Evolutionary conservation across 345 rosid species (phyloP).

Genomic region (Arabidopsis suecica): DNA sequence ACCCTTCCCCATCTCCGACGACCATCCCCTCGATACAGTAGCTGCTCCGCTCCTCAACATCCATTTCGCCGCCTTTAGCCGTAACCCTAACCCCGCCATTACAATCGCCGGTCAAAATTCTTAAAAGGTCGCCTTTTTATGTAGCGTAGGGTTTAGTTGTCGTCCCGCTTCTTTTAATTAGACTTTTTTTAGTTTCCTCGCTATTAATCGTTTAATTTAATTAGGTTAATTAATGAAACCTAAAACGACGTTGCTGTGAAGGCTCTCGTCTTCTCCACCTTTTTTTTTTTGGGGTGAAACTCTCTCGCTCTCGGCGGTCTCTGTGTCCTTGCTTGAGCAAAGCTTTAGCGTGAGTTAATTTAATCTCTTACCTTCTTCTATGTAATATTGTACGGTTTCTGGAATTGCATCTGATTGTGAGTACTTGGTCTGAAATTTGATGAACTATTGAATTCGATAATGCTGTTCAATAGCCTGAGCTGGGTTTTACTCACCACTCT

Average conservation of each 20-base stretch:
- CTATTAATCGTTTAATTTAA: background rate
- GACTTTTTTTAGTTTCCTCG: background rate
- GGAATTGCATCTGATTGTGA: constrained; percentile 8
- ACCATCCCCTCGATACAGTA: constrained; percentile 8
- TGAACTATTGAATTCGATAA: background rate
- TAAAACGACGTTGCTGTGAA: too few species aligned
- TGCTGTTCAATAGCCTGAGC: background rate
- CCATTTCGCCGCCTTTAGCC: constrained; percentile 33
- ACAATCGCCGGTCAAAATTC: constrained; percentile 27
- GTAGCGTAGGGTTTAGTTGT: background rate
- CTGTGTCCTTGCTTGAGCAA: constrained; percentile 5
- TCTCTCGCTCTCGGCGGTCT: constrained; percentile 9
- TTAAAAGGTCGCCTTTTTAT: background rate
- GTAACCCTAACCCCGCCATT: constrained; percentile 42
- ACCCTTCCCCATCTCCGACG: constrained; percentile 16
- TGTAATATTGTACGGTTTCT: background rate
- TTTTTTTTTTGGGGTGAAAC: too few species aligned
- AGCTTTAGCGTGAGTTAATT: constrained; percentile 20
- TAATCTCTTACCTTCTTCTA: background rate
- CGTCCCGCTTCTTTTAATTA: background rate
- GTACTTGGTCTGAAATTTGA: background rate
- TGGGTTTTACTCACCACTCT: background rate
- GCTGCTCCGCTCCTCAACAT: constrained; percentile 30
- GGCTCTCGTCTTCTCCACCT: too few species aligned
- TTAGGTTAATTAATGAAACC: too few species aligned